Percentiles rank a stretch among this genome's conserved stretches.
Conservation (phyloP, 2,329 filamentous ascomycete genomes). For the Exophiala sp. region DNA sequence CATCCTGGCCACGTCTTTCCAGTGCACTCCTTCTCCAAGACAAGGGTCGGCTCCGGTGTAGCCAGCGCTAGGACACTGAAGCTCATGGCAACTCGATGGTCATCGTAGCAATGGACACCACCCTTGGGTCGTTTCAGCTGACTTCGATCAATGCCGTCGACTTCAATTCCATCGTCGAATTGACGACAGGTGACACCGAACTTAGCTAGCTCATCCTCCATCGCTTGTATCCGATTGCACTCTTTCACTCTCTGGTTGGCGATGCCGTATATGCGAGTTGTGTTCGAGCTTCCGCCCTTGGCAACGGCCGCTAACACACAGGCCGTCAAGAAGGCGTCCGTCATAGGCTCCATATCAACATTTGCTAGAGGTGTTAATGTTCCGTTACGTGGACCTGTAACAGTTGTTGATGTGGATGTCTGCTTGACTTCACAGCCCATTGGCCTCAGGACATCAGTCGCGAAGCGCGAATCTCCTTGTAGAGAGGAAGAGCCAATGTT, state of each 20-base stretch:
- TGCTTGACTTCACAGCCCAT: conserved; percentile 95
- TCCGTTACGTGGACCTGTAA: conserved; percentile 78
- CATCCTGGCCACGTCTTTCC: conserved; percentile 99
- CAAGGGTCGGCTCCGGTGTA: conserved; percentile 66
- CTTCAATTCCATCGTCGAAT: conserved; percentile 84
- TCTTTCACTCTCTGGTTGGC: conserved; percentile 98
- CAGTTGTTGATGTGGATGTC: conserved; percentile 79
- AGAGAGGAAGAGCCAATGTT: conserved; percentile 92
- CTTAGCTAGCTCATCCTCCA: conserved; percentile 91
- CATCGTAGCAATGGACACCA: conserved; percentile 88
- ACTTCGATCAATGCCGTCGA: conserved; percentile 56
- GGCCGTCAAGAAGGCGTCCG: conserved; percentile 93
- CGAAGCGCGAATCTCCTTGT: conserved; percentile 93
- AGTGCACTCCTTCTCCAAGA: conserved; percentile 87
- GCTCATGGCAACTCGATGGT: conserved; percentile 97
- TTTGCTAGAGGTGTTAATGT: conserved; percentile 70
- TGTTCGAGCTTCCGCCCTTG: conserved; percentile 57
- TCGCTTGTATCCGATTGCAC: conserved; percentile 92
- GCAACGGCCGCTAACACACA: conserved; percentile 90
- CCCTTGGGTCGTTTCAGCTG: conserved; percentile 55
- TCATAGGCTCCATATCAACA: conserved; percentile 99
- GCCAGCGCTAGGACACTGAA: conserved; percentile 83
- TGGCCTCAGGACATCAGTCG: conserved; percentile 78
- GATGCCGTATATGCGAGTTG: conserved; percentile 86
- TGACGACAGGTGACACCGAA: conserved; percentile 85